These are phyloP conservation scores for Psophocarpus tetragonolobus DNA, from an alignment of 306 rosid species.

Conservation along the genomic window DNA sequence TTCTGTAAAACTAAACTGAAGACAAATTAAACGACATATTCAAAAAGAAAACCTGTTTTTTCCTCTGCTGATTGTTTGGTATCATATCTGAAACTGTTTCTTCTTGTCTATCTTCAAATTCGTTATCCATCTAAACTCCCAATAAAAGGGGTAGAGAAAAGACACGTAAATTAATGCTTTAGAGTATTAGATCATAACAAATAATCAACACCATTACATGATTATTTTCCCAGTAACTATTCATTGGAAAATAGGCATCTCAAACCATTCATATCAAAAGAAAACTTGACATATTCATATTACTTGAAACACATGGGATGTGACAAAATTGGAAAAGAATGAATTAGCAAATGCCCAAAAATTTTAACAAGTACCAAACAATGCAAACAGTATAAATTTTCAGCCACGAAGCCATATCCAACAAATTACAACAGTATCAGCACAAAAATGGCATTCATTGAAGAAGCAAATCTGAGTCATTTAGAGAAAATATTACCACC, in stretches of 20 bases:
- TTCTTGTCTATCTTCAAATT: conserved; percentile 32
- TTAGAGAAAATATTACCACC: conserved; percentile 38
- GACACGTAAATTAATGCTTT: background rate
- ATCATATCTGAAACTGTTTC: conserved; percentile 38
- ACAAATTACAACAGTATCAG: conserved; percentile 13
- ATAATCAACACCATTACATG: background rate
- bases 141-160: background rate
- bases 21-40: background rate
- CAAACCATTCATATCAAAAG: conserved; percentile 2
- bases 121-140: conserved; percentile 42
- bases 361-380: background rate
- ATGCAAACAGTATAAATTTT: conserved; percentile 19
- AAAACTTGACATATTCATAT: conserved; percentile 2
- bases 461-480: conserved; percentile 30
- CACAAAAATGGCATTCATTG: conserved; percentile 26
- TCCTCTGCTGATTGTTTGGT: conserved; percentile 39
- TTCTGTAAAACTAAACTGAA: background rate
- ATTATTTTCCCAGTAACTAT: background rate
- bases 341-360: background rate
- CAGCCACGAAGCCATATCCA: background rate
- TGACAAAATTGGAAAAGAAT: conserved; percentile 17
- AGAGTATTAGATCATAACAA: conserved; percentile 13
- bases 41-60: conserved; percentile 37
- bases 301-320: background rate
- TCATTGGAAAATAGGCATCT: background rate